Base-by-base conservation (phyloP, 352 stramenopile species). In the Thalassiosira exigua region DNA sequence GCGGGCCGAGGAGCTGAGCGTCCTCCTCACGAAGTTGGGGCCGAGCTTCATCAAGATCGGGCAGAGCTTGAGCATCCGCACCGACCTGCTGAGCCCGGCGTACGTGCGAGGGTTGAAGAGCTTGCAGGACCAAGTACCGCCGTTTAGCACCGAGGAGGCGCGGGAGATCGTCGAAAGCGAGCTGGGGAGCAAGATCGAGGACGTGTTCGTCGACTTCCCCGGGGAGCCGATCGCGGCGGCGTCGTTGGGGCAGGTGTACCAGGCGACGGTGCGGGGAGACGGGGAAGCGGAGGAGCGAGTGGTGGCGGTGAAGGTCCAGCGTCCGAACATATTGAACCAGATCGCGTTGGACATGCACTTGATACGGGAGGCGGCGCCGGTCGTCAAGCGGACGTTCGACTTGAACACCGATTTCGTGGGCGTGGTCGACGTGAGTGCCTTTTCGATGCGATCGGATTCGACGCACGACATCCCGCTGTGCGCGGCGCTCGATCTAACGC, bases 31-130 rank as follows among this genome's bases (percentile, higher is more conserved):
- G 0, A 80, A 81, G 52, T 75, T 96, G 26, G 92, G 92, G 29
- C 90, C 90, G 0, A 92, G 84, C 11, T 96, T 95, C 72, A 95
- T 95, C 77, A 96, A 96, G 81, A 87, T 96, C 54, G 93, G 93
- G 27, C 93, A 96, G 75, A 91, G 86, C 14, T 70, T 96, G 3
- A 93, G 84, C 0, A 95, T 94, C 54, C 79, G 93, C 19, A 94
- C 93, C 1, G 93, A 96, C 76, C 71, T 96, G 1, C 71, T 96
- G 11, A 86, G 77, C 44, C 90, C 90, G 22, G 79, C 80, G 11
- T 95, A 94, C 58, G 71, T 94, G n/a, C 66, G 76, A 12, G 91
- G 94, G 65, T 69, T 96, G 19, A 81, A 84, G 50, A 79, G 82
- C 12, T 71, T 96, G 61, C 92, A 95, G 69, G 93, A 96, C 84